Base-by-base conservation (phyloP, 768 basidiomycete genomes). In the Boletus pseudo-olivaceus region DNA sequence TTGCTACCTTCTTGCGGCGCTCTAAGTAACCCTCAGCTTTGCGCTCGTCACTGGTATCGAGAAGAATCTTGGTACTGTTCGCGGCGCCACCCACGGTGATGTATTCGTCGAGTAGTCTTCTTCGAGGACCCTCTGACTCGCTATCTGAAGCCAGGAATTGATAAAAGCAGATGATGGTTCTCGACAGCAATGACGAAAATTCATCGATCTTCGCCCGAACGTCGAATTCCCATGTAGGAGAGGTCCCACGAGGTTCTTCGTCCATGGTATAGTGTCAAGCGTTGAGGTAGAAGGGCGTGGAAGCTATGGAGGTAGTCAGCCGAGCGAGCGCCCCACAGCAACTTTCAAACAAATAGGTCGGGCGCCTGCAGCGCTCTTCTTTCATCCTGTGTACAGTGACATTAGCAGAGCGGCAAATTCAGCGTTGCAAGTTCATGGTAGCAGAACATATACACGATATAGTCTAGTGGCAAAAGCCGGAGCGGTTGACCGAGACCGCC, bases 121-220 rank as follows among this genome's bases (percentile, higher is more conserved):
- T 56, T 33, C 67, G 62, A 34, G 55, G 59, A 35, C 37, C 56
- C 42, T 66, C 61, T 17, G 64, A 62, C 5, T 64, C 57, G 26
- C 47, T 49, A 26, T 66, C 67, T 20, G 66, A 68, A 26, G 66
- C 59, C n/a, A 66, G 26, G 55, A 68, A 67, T 15, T 63, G 66
- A 55, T 58, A 56, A 37, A 67, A 63, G 37, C 64, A 66, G 49
- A 66, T 51, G 26, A 66, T 67, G n/a, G 62, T 65, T 34, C 51
- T 61, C 5, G 64, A 63, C 19, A 63, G 9, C 40, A 61, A 47
- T 1, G 54, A 48, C 1, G 58, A 67, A 54, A 61, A 68, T 20
- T 40, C 49, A n/a, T 65, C 65, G 34, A 67, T 64, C 62, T n/a
- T 56, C 7, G 29, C 39, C 3, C 62, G 51, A 38, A 67, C 62